Percentiles rank a stretch among this genome's conserved stretches.
Evolutionary conservation across 192 early-diverging fungal species (phyloP).

Genomic region (Dissophora ornata): DNA sequence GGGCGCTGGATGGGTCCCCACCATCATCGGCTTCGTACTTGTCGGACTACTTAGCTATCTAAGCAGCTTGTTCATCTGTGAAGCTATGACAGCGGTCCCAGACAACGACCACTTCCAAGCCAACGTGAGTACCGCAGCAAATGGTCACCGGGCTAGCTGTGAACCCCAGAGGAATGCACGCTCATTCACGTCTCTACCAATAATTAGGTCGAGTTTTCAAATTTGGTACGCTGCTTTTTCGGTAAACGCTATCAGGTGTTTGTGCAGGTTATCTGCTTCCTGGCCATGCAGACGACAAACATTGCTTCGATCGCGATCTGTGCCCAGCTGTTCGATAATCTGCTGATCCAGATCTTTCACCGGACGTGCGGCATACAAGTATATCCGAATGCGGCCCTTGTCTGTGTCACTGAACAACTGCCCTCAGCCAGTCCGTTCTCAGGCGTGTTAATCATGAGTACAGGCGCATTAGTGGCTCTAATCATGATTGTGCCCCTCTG

Average conservation of each 20-base stretch:
- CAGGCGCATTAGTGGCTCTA: slow-evolving; percentile 19
- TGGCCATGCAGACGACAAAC: slow-evolving; percentile 76
- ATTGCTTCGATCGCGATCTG: slow-evolving; percentile 78
- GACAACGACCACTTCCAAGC: slow-evolving; percentile 81
- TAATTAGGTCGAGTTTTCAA: slow-evolving; percentile 74
- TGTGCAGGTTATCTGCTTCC: slow-evolving; percentile 72
- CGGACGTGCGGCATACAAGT: slow-evolving; percentile 76
- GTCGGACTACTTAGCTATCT: slow-evolving; percentile 69
- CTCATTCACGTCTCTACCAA: background rate
- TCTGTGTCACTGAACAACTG: slow-evolving; percentile 58
- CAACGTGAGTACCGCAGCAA: slow-evolving; percentile 15
- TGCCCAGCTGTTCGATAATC: slow-evolving; percentile 75
- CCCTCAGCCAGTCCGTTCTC: slow-evolving; percentile 31
- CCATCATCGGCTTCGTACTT: slow-evolving; percentile 65
- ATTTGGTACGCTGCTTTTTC: slow-evolving; percentile 73
- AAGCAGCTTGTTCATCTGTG: slow-evolving; percentile 73
- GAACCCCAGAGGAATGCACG: background rate
- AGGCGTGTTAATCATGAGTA: slow-evolving; percentile 26
- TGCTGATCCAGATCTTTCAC: slow-evolving; percentile 68
- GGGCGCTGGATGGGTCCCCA: slow-evolving; percentile 41
- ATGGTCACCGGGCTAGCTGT: background rate
- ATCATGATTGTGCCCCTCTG: slow-evolving; percentile 68
- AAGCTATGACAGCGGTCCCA: slow-evolving; percentile 73
- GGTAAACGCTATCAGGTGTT: slow-evolving; percentile 70
- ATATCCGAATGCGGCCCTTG: slow-evolving; percentile 61